Percentiles rank a stretch among this genome's conserved stretches.
Evolutionary conservation across 768 basidiomycete species (phyloP).

Genomic region (Leucosporidium creatinivorum): DNA sequence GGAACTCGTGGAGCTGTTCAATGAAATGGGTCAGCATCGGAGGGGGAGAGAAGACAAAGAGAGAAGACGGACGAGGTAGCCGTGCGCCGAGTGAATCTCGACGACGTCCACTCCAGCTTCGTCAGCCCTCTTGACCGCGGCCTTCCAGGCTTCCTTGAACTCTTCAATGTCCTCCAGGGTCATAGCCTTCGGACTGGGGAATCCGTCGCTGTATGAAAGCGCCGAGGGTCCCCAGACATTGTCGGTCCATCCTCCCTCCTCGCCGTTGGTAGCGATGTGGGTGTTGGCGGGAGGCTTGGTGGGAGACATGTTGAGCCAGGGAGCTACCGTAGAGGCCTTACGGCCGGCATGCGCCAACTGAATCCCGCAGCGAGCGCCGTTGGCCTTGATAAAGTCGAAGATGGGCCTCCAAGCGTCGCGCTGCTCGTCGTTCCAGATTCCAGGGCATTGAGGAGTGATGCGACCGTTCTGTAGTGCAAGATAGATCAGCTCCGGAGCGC

Average conservation of each 20-base stretch:
- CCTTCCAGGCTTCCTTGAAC: constrained; percentile 56
- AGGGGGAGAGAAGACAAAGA: no score
- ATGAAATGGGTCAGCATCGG: no score
- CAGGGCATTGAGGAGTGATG: constrained; percentile 48
- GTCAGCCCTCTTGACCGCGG: constrained; percentile 35
- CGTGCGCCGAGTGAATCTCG: constrained; percentile 40
- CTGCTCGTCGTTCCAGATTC: constrained; percentile 70
- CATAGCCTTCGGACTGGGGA: constrained; percentile 55
- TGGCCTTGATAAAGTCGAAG: constrained; percentile 64
- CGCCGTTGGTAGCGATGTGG: constrained; percentile 41
- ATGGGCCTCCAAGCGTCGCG: constrained; percentile 53
- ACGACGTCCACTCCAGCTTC: constrained; percentile 40
- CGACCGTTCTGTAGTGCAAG: constrained; percentile 30
- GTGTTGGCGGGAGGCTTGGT: constrained; percentile 29
- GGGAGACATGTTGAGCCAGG: constrained; percentile 51
- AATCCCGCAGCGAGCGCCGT: constrained; percentile 64
- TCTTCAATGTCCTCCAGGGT: constrained; percentile 51
- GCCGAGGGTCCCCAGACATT: constrained; percentile 56
- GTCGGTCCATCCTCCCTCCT: constrained; percentile 59
- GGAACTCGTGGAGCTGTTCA: constrained; percentile 60
- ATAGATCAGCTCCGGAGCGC: neutral
- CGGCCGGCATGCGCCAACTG: constrained; percentile 74
- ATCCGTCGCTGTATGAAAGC: constrained; percentile 53
- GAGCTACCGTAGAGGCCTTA: constrained; percentile 65
- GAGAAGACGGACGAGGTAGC: constrained; percentile 10